A percentile compares a stretch with the other conserved stretches of the same genome.
Evolutionary conservation across 2,329 filamentous ascomycete genomes (phyloP).

Genomic region (Apiospora malaysiana): DNA sequence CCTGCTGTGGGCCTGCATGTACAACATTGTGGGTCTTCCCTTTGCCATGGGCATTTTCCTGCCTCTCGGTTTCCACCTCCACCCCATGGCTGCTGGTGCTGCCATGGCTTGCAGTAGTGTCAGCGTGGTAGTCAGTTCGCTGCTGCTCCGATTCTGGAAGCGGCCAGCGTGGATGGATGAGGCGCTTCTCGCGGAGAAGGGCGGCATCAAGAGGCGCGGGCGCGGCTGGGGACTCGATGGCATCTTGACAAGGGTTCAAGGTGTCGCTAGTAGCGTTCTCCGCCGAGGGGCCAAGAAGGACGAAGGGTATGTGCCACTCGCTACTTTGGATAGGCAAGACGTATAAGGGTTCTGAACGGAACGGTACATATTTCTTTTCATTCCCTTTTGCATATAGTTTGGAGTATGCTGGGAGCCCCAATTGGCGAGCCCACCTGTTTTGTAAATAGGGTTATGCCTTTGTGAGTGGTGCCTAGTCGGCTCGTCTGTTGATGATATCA

Average conservation of each 20-base stretch:
- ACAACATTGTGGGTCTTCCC: constrained; percentile 89
- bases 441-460: constrained; percentile 1
- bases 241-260: constrained; percentile 49
- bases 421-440: neutral
- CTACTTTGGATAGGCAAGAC: constrained; percentile 51
- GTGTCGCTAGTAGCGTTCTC: constrained; percentile 45
- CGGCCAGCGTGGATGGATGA: constrained; percentile 87
- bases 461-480: neutral
- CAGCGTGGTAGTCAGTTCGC: constrained; percentile 82
- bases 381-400: constrained; percentile 7
- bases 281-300: constrained; percentile 46
- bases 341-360: neutral
- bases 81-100: constrained; percentile 91
- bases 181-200: constrained; percentile 64
- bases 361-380: neutral
- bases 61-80: constrained; percentile 84
- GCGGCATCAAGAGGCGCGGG: constrained; percentile 49
- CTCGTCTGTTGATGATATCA: constrained; percentile 5
- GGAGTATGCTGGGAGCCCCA: neutral
- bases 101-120: constrained; percentile 94
- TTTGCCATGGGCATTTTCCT: constrained; percentile 96
- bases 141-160: constrained; percentile 86
- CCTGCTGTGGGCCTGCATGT: constrained; percentile 88
- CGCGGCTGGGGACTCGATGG: constrained; percentile 49
- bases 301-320: constrained; percentile 65